phyloP scores from a whole-genome alignment of 2,329 filamentous ascomycete genomes.

The Penicillium rolfsii region DNA sequence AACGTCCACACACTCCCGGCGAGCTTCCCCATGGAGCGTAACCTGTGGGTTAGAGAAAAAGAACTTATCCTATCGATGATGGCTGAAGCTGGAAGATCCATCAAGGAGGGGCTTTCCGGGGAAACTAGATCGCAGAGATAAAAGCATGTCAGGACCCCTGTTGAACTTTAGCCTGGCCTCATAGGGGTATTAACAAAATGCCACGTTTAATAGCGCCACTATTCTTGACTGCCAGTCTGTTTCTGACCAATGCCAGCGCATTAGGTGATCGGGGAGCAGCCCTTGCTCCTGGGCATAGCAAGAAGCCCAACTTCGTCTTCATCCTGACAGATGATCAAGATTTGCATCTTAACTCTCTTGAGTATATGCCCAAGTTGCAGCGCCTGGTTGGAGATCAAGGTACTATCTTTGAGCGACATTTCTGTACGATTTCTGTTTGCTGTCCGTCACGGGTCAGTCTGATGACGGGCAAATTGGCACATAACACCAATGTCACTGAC shows the following conservation, averaged over 20 bases:
- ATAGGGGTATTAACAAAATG: neutral
- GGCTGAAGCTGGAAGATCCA: neutral
- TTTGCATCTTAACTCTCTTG: constrained; percentile 34
- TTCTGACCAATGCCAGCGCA: neutral
- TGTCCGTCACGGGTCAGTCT: constrained; percentile 67
- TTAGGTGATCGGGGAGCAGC: neutral
- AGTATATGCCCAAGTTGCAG: constrained; percentile 57
- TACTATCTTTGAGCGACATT: constrained; percentile 63
- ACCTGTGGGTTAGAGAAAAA: neutral
- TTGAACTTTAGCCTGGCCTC: neutral
- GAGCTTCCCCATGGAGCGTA: neutral
- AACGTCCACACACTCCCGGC: neutral
- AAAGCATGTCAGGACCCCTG: neutral
- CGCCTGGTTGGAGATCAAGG: constrained; percentile 61
- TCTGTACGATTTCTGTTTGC: constrained; percentile 63
- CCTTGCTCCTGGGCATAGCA: constrained; percentile 3
- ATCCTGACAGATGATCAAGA: constrained; percentile 72
- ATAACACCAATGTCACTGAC: constrained; percentile 70
- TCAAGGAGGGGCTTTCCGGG: neutral
- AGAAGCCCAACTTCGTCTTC: constrained; percentile 63
- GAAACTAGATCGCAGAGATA: neutral
- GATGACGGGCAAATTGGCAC: constrained; percentile 65
- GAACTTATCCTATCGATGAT: neutral
- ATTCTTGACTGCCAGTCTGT: neutral
- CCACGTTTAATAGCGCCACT: neutral